Evolutionary conservation across 352 stramenopile genomes (phyloP), one percentile per base, ranked within the genome.

Genomic region (Globisporangium polare): DNA sequence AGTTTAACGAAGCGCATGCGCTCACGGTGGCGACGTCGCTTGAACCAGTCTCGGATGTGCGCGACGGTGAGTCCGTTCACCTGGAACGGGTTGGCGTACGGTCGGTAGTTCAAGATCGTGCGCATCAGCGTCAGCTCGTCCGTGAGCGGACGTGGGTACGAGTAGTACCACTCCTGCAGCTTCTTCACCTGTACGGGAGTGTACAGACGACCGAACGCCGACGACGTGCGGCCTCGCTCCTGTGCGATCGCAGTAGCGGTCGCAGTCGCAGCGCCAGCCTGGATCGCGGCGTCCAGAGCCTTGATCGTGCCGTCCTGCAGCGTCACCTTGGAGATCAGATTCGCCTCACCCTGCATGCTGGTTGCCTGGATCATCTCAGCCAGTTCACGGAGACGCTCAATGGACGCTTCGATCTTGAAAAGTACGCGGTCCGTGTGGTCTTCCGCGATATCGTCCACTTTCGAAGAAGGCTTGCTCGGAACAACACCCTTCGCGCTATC

Each of bases 31-130:
- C 85, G 83, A 31, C 85, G 83, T 2, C 83, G 83, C 68, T 94
- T 91, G 67, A 94, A 94, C 85, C 85, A 94, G 70, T 94, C 85
- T 6, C 85, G 80, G 18, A 94, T 78, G 43, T 92, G 80, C 6
- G 75, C 68, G 26, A 91, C 77, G 35, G 83, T 85, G 8, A 92
- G 67, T 7, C 80, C 78, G 41, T 72, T 72, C 8, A 80, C 62
- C 29, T 85, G 65, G 59, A 88, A 89, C 54, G 78, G 80, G 46
- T 89, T 92, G 3, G 78, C 72, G 58, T 86, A 92, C 46, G 83
- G 85, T 26, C 78, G 80, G 62, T 91, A 92, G 68, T 89, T 91
- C 41, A 94, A 66, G 41, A 94, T 91, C 39, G 80, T 90, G 27
- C 80, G 78, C 85, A 94, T 94, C 26, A 92, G 71, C 52, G 84